A percentile compares a stretch with the other conserved stretches of the same genome.
phyloP scores from a whole-genome alignment of 1,139 yeast species.

The Sugiyamaella sp. region DNA sequence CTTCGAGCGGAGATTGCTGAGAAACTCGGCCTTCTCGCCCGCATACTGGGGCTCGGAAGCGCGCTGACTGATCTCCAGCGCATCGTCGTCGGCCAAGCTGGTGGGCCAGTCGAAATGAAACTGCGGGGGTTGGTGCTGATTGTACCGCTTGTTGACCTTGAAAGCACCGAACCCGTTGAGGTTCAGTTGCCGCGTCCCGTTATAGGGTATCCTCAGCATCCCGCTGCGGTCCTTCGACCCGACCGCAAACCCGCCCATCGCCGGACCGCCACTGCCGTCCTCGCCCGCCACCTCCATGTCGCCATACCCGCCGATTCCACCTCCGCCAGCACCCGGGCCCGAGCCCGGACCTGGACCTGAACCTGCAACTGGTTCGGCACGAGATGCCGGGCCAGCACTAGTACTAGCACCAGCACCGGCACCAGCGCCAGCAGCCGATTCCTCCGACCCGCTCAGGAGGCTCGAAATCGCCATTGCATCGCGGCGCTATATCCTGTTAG shows the following conservation, averaged over 20 bases:
- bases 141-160: constrained; percentile 6
- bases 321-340: background rate
- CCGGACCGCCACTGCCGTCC: background rate
- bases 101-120: constrained; percentile 18
- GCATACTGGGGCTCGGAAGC: constrained; percentile 15
- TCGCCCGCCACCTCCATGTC: background rate
- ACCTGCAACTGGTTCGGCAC: too few relatives aligned
- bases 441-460: constrained; percentile 14
- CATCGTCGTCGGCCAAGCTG: constrained; percentile 10
- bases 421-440: background rate
- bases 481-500: constrained; percentile 18
- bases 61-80: constrained; percentile 4
- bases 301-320: background rate
- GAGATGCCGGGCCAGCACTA: background rate
- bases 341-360: too few relatives aligned
- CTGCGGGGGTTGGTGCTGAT: constrained; percentile 4
- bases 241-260: background rate
- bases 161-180: constrained; percentile 14
- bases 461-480: constrained; percentile 24
- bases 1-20: constrained; percentile 8
- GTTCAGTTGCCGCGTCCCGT: constrained; percentile 7
- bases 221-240: background rate
- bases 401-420: background rate
- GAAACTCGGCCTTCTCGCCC: constrained; percentile 14
- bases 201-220: background rate